Conservation (phyloP, 2,329 filamentous ascomycete species). For the Aspergillus cejpii region DNA sequence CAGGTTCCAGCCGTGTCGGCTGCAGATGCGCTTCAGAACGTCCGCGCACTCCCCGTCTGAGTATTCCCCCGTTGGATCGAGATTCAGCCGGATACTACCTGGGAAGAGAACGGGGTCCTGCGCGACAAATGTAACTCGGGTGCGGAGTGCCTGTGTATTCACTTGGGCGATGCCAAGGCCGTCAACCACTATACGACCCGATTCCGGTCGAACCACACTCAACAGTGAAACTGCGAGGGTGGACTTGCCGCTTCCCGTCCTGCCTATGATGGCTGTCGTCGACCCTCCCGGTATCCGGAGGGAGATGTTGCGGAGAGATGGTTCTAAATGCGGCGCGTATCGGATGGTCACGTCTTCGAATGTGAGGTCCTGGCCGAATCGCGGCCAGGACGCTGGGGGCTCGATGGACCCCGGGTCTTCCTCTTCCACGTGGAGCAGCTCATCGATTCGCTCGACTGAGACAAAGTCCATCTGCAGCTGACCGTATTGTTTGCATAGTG, state of each 20-base stretch:
- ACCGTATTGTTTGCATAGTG: conserved; percentile 71
- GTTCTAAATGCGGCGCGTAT: conserved; percentile 71
- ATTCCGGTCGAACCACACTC: conserved; percentile 49
- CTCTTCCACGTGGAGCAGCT: conserved; percentile 70
- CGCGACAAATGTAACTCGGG: conserved; percentile 59
- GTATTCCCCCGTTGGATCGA: conserved; percentile 56
- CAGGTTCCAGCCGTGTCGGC: conserved; percentile 51
- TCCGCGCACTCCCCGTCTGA: conserved; percentile 49
- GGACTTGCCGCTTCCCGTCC: conserved; percentile 75
- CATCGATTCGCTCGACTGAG: conserved; percentile 77
- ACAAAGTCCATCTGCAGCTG: conserved; percentile 88
- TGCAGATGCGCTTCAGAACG: conserved; percentile 51
- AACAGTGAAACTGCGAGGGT: conserved; percentile 61
- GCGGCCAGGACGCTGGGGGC: conserved; percentile 72
- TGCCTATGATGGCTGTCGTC: conserved; percentile 70
- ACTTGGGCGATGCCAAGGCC: conserved; percentile 55
- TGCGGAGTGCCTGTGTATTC: conserved; percentile 53
- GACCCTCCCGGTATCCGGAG: conserved; percentile 72
- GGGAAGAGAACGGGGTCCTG: conserved; percentile 62
- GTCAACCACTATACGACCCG: conserved; percentile 55
- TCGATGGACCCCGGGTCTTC: conserved; percentile 61
- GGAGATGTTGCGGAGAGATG: conserved; percentile 61
- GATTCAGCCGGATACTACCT: conserved; percentile 55
- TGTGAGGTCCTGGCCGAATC: conserved; percentile 61
- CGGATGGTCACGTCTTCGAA: conserved; percentile 73